Percentiles rank a stretch among this genome's conserved stretches.
Conservation (phyloP, 2,329 filamentous ascomycete species). For the Pseudogymnoascus sp. region DNA sequence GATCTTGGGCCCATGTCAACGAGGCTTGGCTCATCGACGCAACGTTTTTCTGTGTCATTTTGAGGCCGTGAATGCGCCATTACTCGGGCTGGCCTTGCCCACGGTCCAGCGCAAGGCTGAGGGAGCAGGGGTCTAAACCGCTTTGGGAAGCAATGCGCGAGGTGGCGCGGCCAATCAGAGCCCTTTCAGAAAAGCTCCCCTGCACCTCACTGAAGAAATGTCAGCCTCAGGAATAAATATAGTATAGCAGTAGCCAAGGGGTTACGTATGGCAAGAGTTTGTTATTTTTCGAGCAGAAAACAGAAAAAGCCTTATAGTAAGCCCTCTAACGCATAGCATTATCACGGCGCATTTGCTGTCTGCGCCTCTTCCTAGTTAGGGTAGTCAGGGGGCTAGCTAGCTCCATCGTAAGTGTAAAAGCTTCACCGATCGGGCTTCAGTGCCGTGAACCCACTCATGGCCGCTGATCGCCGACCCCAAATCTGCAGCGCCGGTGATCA, state of each 20-base stretch:
- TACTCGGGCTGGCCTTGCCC: not conserved
- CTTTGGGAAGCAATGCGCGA: constrained; percentile 6
- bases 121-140: not conserved
- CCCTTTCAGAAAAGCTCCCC: not conserved
- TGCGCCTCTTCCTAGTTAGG: not conserved
- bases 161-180: constrained; percentile 6
- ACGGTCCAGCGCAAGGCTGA: not conserved
- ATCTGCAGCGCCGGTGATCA: not conserved
- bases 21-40: not conserved
- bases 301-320: not conserved
- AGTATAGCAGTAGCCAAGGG: not conserved
- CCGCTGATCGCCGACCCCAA: not conserved
- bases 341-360: too few relatives aligned
- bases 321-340: not conserved
- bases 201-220: not conserved
- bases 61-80: not conserved
- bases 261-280: not conserved
- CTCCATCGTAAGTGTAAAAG: not conserved
- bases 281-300: not conserved
- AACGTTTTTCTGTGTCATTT: not conserved
- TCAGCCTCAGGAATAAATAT: not conserved
- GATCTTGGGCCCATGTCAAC: not conserved
- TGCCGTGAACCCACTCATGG: not conserved
- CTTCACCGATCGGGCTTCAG: not conserved
- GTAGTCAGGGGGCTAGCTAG: not conserved